These are phyloP conservation scores for Amanita jacksonii DNA, from an alignment of 768 basidiomycete species.

Conservation along the genomic window DNA sequence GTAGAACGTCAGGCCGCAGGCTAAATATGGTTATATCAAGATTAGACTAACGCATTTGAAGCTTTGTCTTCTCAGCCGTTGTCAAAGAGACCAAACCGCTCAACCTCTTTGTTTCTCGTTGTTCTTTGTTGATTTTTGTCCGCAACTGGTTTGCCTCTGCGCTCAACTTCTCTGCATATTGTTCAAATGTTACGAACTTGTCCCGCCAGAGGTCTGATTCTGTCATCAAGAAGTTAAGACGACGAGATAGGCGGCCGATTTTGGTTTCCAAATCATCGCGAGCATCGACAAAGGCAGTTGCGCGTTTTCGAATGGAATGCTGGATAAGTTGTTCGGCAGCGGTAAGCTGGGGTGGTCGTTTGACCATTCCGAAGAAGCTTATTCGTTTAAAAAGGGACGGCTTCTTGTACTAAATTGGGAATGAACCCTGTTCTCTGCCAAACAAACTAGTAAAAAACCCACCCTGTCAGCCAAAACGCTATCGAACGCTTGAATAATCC, in stretches of 20 bases:
- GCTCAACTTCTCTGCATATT: conserved; percentile 87
- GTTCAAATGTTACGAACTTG: conserved; percentile 91
- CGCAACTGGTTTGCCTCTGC: conserved; percentile 79
- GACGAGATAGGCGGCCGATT: conserved; percentile 76
- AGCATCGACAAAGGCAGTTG: conserved; percentile 91
- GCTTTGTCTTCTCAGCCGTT: conserved; percentile 66
- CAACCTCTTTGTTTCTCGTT: conserved; percentile 78
- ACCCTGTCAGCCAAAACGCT: conserved; percentile 80
- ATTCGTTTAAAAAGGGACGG: conserved; percentile 83
- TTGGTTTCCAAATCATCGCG: conserved; percentile 91
- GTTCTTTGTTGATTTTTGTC: conserved; percentile 84
- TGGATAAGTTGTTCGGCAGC: conserved; percentile 81
- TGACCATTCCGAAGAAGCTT: conserved; percentile 62
- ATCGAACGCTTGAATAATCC: conserved; percentile 87
- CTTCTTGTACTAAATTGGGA: conserved; percentile 64
- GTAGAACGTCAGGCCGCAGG: conserved; percentile 7
- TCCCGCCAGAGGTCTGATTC: conserved; percentile 87
- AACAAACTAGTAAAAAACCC: conserved; percentile 5
- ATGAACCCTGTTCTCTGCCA: background rate
- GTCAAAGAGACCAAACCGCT: conserved; percentile 72
- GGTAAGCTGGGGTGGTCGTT: conserved; percentile 63
- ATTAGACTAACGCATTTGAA: conserved; percentile 60
- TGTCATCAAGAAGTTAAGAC: conserved; percentile 88
- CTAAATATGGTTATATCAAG: background rate
- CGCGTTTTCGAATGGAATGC: conserved; percentile 82